These are phyloP conservation scores for Pseudogymnoascus sp. DNA, from an alignment of 2,329 filamentous ascomycete genomes.

Conservation along the genomic window DNA sequence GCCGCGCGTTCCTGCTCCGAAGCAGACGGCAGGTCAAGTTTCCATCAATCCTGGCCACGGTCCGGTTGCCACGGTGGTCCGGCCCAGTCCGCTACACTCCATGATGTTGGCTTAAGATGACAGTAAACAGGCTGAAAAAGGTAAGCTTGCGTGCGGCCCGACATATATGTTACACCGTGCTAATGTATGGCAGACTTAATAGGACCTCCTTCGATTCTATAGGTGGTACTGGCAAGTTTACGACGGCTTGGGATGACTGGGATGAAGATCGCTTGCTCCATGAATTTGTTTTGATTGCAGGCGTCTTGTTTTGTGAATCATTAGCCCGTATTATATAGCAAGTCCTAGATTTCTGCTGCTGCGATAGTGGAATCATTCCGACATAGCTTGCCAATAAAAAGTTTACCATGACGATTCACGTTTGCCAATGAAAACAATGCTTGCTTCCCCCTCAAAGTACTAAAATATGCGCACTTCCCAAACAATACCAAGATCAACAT, in stretches of 20 bases:
- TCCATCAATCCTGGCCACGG: constrained; percentile 30
- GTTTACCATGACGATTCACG: not conserved
- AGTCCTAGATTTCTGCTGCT: not conserved
- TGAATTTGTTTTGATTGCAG: constrained; percentile 11
- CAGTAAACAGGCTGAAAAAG: constrained; percentile 4
- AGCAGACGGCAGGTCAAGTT: constrained; percentile 37
- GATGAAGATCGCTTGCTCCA: constrained; percentile 12
- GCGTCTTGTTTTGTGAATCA: constrained; percentile 11
- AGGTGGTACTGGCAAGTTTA: constrained; percentile 9
- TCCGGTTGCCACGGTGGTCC: constrained; percentile 38
- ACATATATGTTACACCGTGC: not conserved
- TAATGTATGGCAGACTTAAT: not conserved
- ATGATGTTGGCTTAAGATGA: constrained; percentile 44
- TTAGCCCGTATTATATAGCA: constrained; percentile 8
- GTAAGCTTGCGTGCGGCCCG: not conserved
- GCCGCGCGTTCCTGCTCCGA: constrained; percentile 35
- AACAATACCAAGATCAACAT: not conserved
- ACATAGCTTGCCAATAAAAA: constrained; percentile 9
- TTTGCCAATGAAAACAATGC: not conserved
- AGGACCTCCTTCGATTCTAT: not conserved
- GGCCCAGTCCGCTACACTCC: constrained; percentile 60
- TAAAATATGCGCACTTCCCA: not conserved
- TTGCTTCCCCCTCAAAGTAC: not conserved
- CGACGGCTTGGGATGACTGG: constrained; percentile 9
- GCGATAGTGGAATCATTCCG: not conserved